Evolutionary conservation across 1,284 basidiomycete species (phyloP).

Genomic region (Ceratobasidium sp.): DNA sequence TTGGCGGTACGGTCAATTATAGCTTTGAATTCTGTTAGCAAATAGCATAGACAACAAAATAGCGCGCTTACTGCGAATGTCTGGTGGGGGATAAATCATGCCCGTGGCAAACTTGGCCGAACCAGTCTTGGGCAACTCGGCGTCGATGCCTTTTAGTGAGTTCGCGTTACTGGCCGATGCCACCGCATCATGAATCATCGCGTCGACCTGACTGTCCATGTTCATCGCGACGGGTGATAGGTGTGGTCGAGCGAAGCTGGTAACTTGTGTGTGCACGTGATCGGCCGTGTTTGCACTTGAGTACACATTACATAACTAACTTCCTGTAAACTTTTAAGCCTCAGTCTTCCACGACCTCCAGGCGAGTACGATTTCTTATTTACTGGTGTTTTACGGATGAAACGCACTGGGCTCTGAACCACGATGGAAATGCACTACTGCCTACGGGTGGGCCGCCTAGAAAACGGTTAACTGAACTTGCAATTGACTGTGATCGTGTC

Average conservation of each 20-base stretch:
- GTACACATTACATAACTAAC: background rate
- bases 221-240: slow-evolving; percentile 50
- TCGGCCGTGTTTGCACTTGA: background rate
- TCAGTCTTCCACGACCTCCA: slow-evolving; percentile 19
- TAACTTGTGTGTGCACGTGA: slow-evolving; percentile 21
- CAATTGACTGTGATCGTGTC: slow-evolving; percentile 30
- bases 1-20: slow-evolving; percentile 96
- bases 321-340: slow-evolving; percentile 28
- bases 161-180: slow-evolving; percentile 38
- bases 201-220: slow-evolving; percentile 43
- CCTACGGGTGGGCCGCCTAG: slow-evolving; percentile 75
- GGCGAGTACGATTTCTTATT: slow-evolving; percentile 22
- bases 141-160: slow-evolving; percentile 40
- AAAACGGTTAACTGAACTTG: slow-evolving; percentile 83
- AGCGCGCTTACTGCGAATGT: slow-evolving; percentile 79
- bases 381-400: slow-evolving; percentile 59
- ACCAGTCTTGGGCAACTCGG: slow-evolving; percentile 46
- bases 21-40: slow-evolving; percentile 55
- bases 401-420: slow-evolving; percentile 89
- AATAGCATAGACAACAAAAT: slow-evolving; percentile 16
- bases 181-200: slow-evolving; percentile 42
- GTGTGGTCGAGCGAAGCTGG: slow-evolving; percentile 46
- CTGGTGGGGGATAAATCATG: slow-evolving; percentile 89
- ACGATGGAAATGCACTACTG: slow-evolving; percentile 71
- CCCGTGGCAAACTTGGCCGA: slow-evolving; percentile 69